Percentiles rank a stretch among this genome's conserved stretches.
These are phyloP conservation scores for Hypoxylon rubiginosum DNA, from an alignment of 2,329 filamentous ascomycete genomes.

Conservation along the genomic window DNA sequence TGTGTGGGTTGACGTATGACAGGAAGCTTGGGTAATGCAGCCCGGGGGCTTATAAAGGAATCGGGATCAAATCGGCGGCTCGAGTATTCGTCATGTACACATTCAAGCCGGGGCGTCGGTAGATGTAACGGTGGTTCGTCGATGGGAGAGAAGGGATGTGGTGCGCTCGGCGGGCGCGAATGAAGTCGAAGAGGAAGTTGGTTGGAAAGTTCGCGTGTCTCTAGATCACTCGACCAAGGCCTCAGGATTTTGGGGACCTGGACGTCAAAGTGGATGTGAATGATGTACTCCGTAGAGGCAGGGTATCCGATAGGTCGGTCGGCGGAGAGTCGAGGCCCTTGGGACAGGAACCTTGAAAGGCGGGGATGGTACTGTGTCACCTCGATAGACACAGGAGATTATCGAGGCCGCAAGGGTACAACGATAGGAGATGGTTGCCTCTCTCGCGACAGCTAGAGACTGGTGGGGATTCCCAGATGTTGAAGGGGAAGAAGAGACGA, in stretches of 20 bases:
- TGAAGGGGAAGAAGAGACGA: constrained; percentile 25
- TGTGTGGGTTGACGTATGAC: constrained; percentile 51
- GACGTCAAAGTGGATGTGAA: constrained; percentile 49
- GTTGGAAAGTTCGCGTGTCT: constrained; percentile 47
- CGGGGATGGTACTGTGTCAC: constrained; percentile 44
- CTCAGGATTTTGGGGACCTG: constrained; percentile 41
- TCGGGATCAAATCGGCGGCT: constrained; percentile 45
- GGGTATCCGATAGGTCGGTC: constrained; percentile 53
- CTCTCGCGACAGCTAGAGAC: constrained; percentile 6
- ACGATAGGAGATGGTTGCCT: constrained; percentile 22
- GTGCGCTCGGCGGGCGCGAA: constrained; percentile 45
- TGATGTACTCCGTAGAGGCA: constrained; percentile 50
- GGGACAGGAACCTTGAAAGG: constrained; percentile 48
- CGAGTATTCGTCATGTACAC: constrained; percentile 52
- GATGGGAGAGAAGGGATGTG: constrained; percentile 38
- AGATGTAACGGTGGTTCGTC: constrained; percentile 39
- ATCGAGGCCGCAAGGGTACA: constrained; percentile 36
- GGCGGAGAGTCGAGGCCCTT: constrained; percentile 46
- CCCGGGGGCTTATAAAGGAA: constrained; percentile 52
- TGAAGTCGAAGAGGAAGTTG: constrained; percentile 40
- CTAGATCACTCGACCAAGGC: constrained; percentile 25
- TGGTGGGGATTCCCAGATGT: constrained; percentile 21
- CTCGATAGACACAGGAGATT: constrained; percentile 31
- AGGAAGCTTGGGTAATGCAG: constrained; percentile 51
- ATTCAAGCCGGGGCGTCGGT: constrained; percentile 37